A percentile compares a stretch with the other conserved stretches of the same genome.
These are phyloP conservation scores for Filobasidium wieringae DNA, from an alignment of 768 basidiomycete species.

Conservation along the genomic window DNA sequence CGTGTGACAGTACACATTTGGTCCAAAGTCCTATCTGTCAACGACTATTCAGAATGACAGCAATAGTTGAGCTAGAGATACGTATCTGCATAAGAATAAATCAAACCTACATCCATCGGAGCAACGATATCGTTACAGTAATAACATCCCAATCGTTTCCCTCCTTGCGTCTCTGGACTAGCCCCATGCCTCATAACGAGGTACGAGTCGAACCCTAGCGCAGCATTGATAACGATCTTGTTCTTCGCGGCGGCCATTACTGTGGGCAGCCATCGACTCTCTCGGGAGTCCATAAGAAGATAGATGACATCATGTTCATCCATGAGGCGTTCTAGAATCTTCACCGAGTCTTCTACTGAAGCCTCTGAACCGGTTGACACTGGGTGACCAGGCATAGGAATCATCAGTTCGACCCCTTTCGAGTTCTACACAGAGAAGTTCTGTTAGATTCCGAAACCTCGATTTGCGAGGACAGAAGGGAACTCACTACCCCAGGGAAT, in stretches of 20 bases:
- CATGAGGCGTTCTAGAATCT: conserved; percentile 61
- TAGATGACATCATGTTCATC: conserved; percentile 81
- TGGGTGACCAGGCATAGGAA: conserved; percentile 98
- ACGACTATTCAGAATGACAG: conserved; percentile 41
- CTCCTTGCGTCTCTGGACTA: conserved; percentile 13
- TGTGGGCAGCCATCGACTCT: conserved; percentile 92
- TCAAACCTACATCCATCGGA: conserved; percentile 67
- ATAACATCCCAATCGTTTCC: conserved; percentile 67
- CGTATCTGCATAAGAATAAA: not conserved
- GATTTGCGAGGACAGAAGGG: not conserved
- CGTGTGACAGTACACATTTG: conserved; percentile 99
- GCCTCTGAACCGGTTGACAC: conserved; percentile 48
- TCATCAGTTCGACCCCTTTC: conserved; percentile 59
- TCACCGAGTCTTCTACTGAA: conserved; percentile 58
- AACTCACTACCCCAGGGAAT: conserved; percentile 78
- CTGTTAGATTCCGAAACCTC: not conserved
- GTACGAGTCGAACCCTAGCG: conserved; percentile 88
- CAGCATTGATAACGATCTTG: conserved; percentile 91
- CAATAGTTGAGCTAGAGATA: not conserved
- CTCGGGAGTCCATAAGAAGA: conserved; percentile 94
- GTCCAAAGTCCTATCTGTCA: conserved; percentile 84
- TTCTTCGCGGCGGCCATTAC: conserved; percentile 70
- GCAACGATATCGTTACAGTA: conserved; percentile 98
- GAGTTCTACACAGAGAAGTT: conserved; percentile 51
- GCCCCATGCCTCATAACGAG: conserved; percentile 91